Percentiles rank a stretch among this genome's conserved stretches.
Evolutionary conservation across 805 yeast genomes (phyloP).

Genomic region (Candida lessepsii): DNA sequence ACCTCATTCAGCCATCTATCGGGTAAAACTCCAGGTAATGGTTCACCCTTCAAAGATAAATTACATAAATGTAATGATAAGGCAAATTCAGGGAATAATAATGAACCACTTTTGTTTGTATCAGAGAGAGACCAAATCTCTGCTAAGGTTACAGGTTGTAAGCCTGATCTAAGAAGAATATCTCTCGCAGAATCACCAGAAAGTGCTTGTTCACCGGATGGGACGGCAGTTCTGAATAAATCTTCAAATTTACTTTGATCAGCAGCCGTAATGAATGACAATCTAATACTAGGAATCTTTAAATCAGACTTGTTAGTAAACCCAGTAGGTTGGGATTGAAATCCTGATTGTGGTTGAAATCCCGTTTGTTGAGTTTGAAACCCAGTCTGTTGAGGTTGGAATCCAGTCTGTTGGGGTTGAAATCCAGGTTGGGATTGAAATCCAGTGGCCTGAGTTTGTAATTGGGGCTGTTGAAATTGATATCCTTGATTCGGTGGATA

Average conservation of each 20-base stretch:
- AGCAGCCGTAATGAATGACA: slow-evolving; percentile 78
- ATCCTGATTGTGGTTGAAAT: slow-evolving; percentile 28
- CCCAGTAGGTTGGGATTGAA: slow-evolving; percentile 20
- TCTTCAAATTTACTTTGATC: slow-evolving; percentile 88
- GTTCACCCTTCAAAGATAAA: slow-evolving; percentile 71
- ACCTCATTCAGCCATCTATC: slow-evolving; percentile 78
- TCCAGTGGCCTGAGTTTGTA: slow-evolving; percentile 15
- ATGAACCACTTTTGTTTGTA: slow-evolving; percentile 77
- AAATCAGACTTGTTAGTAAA: slow-evolving; percentile 42
- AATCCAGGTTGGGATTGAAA: slow-evolving; percentile 25
- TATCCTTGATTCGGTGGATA: slow-evolving; percentile 32
- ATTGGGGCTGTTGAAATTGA: slow-evolving; percentile 22
- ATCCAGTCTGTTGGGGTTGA: slow-evolving; percentile 16
- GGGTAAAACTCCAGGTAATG: slow-evolving; percentile 72
- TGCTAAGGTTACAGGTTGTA: slow-evolving; percentile 71
- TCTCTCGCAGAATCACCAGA: slow-evolving; percentile 74
- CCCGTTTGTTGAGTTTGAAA: slow-evolving; percentile 22
- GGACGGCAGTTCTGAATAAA: slow-evolving; percentile 76
- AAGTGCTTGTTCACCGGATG: slow-evolving; percentile 64
- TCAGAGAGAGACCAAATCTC: slow-evolving; percentile 93
- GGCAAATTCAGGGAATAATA: slow-evolving; percentile 92
- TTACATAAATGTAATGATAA: slow-evolving; percentile 86
- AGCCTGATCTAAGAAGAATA: slow-evolving; percentile 75
- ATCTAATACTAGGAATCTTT: slow-evolving; percentile 71
- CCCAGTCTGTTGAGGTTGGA: slow-evolving; percentile 19